Percentiles rank a stretch among this genome's conserved stretches.
Conservation (phyloP, 2,329 filamentous ascomycete species). For the Emergomyces orientalis region DNA sequence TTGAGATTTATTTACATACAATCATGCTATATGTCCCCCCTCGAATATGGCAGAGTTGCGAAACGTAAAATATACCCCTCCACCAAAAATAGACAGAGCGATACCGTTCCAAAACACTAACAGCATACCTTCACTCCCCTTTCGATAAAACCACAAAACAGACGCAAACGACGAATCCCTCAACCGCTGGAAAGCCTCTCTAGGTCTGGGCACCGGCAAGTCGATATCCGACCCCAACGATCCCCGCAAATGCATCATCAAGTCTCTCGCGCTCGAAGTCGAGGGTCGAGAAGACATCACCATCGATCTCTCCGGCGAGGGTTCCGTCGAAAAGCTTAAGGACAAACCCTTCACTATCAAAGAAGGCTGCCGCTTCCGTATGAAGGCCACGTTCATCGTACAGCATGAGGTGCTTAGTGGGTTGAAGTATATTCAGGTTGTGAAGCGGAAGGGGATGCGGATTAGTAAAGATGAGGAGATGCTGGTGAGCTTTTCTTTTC, state of each 20-base stretch:
- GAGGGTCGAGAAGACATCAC: conserved; percentile 74
- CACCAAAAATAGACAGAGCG: not conserved
- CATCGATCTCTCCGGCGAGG: conserved; percentile 71
- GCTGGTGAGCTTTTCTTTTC: conserved; percentile 60
- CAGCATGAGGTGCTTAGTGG: conserved; percentile 94
- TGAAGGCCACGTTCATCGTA: conserved; percentile 89
- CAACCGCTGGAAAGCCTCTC: conserved; percentile 93
- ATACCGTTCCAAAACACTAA: not conserved
- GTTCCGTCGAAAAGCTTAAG: conserved; percentile 69
- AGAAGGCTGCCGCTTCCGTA: conserved; percentile 86
- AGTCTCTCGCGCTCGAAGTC: conserved; percentile 78
- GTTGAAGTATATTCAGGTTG: conserved; percentile 88
- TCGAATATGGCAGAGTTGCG: not conserved
- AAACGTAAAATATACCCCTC: not conserved
- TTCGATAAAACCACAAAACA: conserved; percentile 22
- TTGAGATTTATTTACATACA: not conserved
- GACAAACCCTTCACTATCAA: conserved; percentile 95
- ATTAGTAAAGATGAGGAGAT: conserved; percentile 95
- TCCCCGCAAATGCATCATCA: conserved; percentile 84
- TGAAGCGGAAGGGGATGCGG: conserved; percentile 79
- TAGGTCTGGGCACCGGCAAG: conserved; percentile 67
- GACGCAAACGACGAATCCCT: conserved; percentile 80
- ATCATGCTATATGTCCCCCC: not conserved
- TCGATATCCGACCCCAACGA: conserved; percentile 69
- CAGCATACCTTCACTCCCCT: not conserved